Base-by-base conservation (phyloP, 768 basidiomycete species). In the Serendipita sp. region DNA sequence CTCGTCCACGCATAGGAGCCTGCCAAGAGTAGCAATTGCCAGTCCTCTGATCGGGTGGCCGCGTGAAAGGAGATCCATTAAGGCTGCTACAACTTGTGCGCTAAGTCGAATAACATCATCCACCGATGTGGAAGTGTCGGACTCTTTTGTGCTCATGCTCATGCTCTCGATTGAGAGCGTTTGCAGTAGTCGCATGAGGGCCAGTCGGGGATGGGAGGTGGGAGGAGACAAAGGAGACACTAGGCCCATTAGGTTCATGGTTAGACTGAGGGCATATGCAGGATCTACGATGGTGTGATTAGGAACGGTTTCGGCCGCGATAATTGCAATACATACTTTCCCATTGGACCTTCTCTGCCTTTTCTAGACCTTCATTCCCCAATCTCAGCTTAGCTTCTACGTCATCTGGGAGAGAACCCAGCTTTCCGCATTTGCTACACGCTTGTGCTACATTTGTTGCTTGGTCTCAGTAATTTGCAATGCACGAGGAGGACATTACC, bases 1-100 rank as follows among this genome's bases (percentile, higher is more conserved):
- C 70, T 91, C 89, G 69, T 92, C 88, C 0, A 92, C 86, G 0
- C 83, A 82, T 3, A 93, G 77, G 4, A 92, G 75, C 74, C 92
- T 93, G 0, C 88, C 91, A 3, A 90, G 77, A 72, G 94, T 92
- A 2, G 86, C 84, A 5, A 86, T 75, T 3, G 87, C 83, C 28
- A 94, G 75, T 0, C 82, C 89, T 0, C 88, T 79, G 0, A 87
- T 80, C 0, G 93, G 92, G 71, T 95, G 92, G 1, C 87, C 88
- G 8, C 76, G 72, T 0, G 76, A 73, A 16, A 91, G 78, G 2
- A 89, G 71, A 11, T 71, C 72, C 3, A 74, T 71, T 3, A 91
- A 70, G 0, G 85, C 92, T 0, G 78, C 74, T 24, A 75, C 76
- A 8, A 80, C 76, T 48, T 80, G 79, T 15, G 80, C 79, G 0